Evolutionary conservation across 75 land plant genomes (phyloP), one percentile per base, ranked within the genome.

Genomic region (Ceratopteris richardii): DNA sequence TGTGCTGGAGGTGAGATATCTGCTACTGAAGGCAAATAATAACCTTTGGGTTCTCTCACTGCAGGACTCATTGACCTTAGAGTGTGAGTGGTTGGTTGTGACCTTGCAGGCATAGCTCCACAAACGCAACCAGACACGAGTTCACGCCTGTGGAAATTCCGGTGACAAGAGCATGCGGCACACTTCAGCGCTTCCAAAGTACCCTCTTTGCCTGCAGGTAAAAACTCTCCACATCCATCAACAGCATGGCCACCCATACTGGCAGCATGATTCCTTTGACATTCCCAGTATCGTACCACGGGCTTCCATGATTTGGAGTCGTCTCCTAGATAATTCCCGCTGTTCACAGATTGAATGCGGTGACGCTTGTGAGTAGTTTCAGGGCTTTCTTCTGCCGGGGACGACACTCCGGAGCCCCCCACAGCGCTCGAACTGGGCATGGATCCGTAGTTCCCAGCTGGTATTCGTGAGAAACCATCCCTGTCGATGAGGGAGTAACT

Each of bases 181-280:
- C 77, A 74, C 39, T 79, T 79, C 50, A 82, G 69, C 22, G 79
- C 75, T 24, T 82, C 85, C 1, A 58, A 41, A 14, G 72, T 64
- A 42, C 85, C 82, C 13, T 82, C 82, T 52, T 65, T 68, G 11
- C 83, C 83, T 7, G 69, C 51, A 19, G 85, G 79, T 78, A 82
- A 71, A 69, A 82, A 82, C 69, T 82, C 85, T 2, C 85, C 85
- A 44, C 85, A 82, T 31, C 85, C 85, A 37, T 82, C 85, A 2
- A 72, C 70, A 18, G 82, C 85, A 24, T 75, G 73, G n/a, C 82
- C 79, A 11, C 85, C 85, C 51, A 74, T 78, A 60, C 74, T 24
- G 17, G 78, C 82, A 17, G 85, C 85, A 46, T 82, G 85, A 65
- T 82, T 82, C 69, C 79, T 82, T 44, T 70, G 63, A 63, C 85